Base-by-base conservation (phyloP, 2,329 filamentous ascomycete species). In the Alternaria sp. region DNA sequence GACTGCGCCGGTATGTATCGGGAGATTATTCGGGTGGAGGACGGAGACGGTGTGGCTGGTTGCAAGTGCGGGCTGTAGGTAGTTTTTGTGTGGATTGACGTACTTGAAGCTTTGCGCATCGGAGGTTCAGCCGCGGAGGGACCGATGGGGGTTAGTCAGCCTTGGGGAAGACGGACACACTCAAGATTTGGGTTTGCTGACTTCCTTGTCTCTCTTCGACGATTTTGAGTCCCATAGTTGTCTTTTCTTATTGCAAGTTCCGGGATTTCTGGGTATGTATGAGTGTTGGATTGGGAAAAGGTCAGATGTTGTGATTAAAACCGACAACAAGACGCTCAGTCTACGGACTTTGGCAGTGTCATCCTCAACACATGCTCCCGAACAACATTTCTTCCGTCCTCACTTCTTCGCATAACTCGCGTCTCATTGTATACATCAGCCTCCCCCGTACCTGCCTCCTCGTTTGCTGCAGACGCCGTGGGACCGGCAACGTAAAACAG, bases 401-500 rank as follows among this genome's bases (percentile, higher is more conserved):
- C 26, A 26, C 54, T 64, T 28, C 36, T 46, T 36, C 17, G 9
- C 5, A 58, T 4, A 8, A 52, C 15, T 36, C 45, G 28, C 1
- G 59, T 8, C 25, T 6, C n/a, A 6, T 21, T 25, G 10, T 44
- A 32, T 19, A 12, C n/a, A 45, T 9, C 32, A 7, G 15, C 3
- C 4, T 10, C 2, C 11, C 8, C 15, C 25, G 1, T 6, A 32
- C 2, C 3, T n/a, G 3, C 19, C 43, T 30, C 28, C 5, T 30
- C 28, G 5, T 6, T 30, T 6, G 28, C 28, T 12, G 28, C 11
- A 19, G 25, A 19, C n/a, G 19, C 25, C 4, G 5, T n/a, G 15
- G 50, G 8, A 3, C 21, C 47, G 0, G 21, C 49, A 4, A 69
- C 57, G 26, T 69, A 67, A 7, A 69, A 67, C 36, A 70, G 9